Conservation (phyloP, 352 stramenopile genomes). For the Phytophthora sp. region DNA sequence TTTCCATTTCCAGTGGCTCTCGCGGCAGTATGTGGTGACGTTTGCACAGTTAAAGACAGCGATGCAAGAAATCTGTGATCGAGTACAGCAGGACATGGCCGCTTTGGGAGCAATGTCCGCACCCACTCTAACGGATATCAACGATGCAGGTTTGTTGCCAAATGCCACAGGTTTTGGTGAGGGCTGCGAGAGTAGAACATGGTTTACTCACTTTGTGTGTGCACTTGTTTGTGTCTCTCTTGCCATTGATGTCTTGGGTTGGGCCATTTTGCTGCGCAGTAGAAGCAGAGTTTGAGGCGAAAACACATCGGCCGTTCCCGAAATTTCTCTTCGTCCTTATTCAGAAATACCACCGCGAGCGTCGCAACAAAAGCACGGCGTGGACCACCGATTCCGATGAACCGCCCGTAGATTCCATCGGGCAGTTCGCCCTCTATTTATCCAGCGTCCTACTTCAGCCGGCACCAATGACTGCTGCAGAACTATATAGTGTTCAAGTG, state of each 20-base stretch:
- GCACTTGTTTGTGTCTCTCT: constrained; percentile 30
- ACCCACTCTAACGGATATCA: constrained; percentile 54
- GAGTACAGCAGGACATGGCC: constrained; percentile 49
- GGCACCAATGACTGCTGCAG: constrained; percentile 55
- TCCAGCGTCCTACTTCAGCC: constrained; percentile 61
- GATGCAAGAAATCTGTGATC: constrained; percentile 58
- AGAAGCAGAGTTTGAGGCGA: constrained; percentile 87
- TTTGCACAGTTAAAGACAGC: constrained; percentile 60
- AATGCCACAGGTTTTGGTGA: background rate
- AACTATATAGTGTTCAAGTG: constrained; percentile 76
- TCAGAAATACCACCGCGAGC: constrained; percentile 86
- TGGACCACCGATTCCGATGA: constrained; percentile 66
- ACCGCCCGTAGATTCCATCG: constrained; percentile 83
- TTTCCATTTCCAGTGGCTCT: constrained; percentile 77
- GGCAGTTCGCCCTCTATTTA: constrained; percentile 82
- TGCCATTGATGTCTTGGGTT: constrained; percentile 28
- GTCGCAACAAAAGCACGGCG: constrained; percentile 47
- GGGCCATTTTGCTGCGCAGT: constrained; percentile 54
- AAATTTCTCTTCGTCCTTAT: constrained; percentile 78
- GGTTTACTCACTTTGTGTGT: constrained; percentile 29
- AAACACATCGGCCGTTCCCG: constrained; percentile 79
- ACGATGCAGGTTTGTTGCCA: constrained; percentile 55
- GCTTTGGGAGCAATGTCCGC: constrained; percentile 32
- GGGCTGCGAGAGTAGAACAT: background rate
- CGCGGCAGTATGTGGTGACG: constrained; percentile 65